Percentiles rank a stretch among this genome's conserved stretches.
phyloP scores from a whole-genome alignment of 1,139 yeast genomes.

The Diutina catenulata region DNA sequence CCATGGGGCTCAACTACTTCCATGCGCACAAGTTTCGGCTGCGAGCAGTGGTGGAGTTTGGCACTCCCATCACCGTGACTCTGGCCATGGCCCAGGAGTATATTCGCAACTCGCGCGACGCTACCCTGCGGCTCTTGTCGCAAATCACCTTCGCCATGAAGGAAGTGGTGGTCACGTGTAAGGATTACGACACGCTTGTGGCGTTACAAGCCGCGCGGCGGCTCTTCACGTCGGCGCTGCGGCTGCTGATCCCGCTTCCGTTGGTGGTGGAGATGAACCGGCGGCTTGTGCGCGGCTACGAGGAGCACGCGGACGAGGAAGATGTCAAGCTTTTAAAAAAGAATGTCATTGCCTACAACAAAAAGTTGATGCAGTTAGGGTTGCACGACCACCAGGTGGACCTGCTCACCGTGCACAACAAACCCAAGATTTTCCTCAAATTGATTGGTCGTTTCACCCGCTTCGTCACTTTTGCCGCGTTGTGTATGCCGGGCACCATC shows the following conservation, averaged over 20 bases:
- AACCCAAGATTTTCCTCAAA: constrained; percentile 16
- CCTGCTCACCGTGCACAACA: constrained; percentile 18
- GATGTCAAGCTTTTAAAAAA: constrained; percentile 23
- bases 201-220: constrained; percentile 29
- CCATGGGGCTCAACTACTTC: constrained; percentile 37
- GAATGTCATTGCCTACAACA: constrained; percentile 26
- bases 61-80: constrained; percentile 30
- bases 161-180: constrained; percentile 23
- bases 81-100: constrained; percentile 17
- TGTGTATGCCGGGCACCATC: constrained; percentile 32
- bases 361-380: constrained; percentile 21
- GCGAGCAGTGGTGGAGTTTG: constrained; percentile 37
- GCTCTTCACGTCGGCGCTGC: constrained; percentile 41
- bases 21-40: constrained; percentile 35
- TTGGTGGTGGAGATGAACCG: constrained; percentile 36
- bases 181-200: constrained; percentile 22
- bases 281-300: constrained; percentile 28
- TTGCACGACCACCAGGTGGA: constrained; percentile 36
- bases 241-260: constrained; percentile 33
- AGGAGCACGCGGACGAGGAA: constrained; percentile 22
- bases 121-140: constrained; percentile 15
- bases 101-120: constrained; percentile 10
- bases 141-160: constrained; percentile 17
- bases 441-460: constrained; percentile 20
- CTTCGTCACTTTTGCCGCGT: constrained; percentile 21